Evolutionary conservation across 192 early-diverging fungal species (phyloP).

Genomic region (Coemansia sp.): DNA sequence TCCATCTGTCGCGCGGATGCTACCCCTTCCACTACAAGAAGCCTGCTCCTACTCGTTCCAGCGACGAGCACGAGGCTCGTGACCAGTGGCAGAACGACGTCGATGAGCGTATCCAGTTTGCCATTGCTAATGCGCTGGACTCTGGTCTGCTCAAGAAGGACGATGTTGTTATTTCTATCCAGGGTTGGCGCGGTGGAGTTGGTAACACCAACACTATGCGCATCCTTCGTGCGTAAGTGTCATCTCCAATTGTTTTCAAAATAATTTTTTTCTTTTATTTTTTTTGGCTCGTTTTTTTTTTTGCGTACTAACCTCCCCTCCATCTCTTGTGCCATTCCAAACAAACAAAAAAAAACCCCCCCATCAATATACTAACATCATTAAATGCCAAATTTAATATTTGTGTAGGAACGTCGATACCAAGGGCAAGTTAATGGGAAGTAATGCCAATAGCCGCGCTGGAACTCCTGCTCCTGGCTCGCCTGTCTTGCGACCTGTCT

Average conservation of each 20-base stretch:
- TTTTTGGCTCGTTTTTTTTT: conserved; percentile 2
- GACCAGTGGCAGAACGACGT: conserved; percentile 84
- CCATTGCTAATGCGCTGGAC: conserved; percentile 73
- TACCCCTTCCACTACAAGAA: conserved; percentile 76
- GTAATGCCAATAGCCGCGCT: conserved; percentile 26
- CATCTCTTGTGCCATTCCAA: neutral
- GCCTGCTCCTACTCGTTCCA: conserved; percentile 36
- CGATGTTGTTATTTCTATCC: conserved; percentile 73
- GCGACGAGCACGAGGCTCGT: conserved; percentile 51
- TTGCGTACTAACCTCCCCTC: neutral
- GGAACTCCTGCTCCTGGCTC: conserved; percentile 30
- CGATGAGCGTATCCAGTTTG: conserved; percentile 75
- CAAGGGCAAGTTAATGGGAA: conserved; percentile 21
- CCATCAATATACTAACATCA: conserved; percentile 5
- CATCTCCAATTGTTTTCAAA: neutral
- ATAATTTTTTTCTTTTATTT: neutral
- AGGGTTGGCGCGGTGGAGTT: conserved; percentile 77
- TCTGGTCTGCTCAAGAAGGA: conserved; percentile 67
- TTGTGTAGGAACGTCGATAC: conserved; percentile 34
- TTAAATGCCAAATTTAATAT: neutral
- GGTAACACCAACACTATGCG: conserved; percentile 88
- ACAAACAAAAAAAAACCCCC: neutral
- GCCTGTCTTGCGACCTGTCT: conserved; percentile 24
- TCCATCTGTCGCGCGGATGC: conserved; percentile 81
- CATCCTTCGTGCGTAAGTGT: conserved; percentile 63